Percentiles rank a stretch among this genome's conserved stretches.
phyloP scores from a whole-genome alignment of 139 green algal species.

The Astrephomene gubernaculifera region DNA sequence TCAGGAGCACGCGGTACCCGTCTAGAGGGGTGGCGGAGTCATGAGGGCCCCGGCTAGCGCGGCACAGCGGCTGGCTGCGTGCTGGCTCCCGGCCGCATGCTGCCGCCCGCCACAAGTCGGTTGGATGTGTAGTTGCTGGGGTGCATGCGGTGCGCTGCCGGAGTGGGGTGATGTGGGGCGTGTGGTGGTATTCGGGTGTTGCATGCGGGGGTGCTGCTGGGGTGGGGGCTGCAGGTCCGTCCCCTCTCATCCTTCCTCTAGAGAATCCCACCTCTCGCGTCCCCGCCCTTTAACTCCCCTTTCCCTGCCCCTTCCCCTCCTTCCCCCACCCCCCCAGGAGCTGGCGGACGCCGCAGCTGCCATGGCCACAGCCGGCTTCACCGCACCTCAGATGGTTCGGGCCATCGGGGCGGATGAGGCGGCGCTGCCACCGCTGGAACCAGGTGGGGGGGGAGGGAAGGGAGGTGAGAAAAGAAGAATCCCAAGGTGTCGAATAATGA shows the following conservation, averaged over 20 bases:
- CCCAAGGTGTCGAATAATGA: no score
- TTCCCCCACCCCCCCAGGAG: not conserved
- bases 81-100: not conserved
- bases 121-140: no score
- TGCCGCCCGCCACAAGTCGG: no score
- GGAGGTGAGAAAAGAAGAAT: not conserved
- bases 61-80: not conserved
- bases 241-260: not conserved
- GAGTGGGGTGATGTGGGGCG: no score
- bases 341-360: slow-evolving; percentile 23
- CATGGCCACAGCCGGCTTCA: slow-evolving; percentile 31
- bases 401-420: slow-evolving; percentile 11
- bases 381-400: slow-evolving; percentile 9
- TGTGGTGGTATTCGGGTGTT: no score
- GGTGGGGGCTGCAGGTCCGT: not conserved
- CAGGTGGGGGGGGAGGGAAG: not conserved
- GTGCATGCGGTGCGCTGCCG: no score
- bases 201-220: no score
- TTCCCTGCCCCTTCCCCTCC: no score
- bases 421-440: slow-evolving; percentile 25
- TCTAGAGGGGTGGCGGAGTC: no score
- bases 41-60: no score
- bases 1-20: no score
- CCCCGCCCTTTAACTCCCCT: not conserved
- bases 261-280: not conserved